Evolutionary conservation across 768 basidiomycete species (phyloP).

Genomic region (Russula abietina): DNA sequence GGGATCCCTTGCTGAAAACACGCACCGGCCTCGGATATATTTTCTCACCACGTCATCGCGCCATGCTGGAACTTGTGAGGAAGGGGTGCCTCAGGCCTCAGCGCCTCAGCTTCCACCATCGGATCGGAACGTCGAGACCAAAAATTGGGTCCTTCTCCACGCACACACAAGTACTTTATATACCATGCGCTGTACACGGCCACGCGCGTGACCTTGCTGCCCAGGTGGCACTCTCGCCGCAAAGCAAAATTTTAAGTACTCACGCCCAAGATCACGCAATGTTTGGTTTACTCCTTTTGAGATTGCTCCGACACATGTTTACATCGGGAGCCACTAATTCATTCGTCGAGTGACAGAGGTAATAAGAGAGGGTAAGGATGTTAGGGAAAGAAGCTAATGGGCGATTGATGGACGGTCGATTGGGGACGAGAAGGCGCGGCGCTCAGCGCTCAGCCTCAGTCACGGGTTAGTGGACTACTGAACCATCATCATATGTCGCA

Average conservation of each 20-base stretch:
- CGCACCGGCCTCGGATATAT: background rate
- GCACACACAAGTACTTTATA: background rate
- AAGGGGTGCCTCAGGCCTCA: background rate
- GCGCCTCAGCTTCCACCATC: background rate
- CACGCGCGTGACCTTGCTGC: background rate
- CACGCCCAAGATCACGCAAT: background rate
- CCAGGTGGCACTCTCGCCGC: background rate
- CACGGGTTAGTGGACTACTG: too few relatives aligned
- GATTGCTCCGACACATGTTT: background rate
- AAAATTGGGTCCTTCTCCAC: background rate
- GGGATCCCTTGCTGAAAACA: background rate
- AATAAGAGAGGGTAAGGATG: background rate
- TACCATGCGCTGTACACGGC: background rate
- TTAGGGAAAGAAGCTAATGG: background rate
- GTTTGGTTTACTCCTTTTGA: background rate
- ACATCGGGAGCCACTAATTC: background rate
- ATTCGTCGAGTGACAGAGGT: background rate
- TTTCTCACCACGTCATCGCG: background rate
- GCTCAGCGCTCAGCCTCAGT: too few relatives aligned
- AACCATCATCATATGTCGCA: background rate
- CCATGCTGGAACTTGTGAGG: background rate
- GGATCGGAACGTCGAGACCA: background rate
- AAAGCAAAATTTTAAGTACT: background rate
- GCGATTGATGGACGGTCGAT: background rate
- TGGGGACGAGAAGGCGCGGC: too few relatives aligned